Conservation (phyloP, 345 rosid species). For the Gossypium mustelinum region DNA sequence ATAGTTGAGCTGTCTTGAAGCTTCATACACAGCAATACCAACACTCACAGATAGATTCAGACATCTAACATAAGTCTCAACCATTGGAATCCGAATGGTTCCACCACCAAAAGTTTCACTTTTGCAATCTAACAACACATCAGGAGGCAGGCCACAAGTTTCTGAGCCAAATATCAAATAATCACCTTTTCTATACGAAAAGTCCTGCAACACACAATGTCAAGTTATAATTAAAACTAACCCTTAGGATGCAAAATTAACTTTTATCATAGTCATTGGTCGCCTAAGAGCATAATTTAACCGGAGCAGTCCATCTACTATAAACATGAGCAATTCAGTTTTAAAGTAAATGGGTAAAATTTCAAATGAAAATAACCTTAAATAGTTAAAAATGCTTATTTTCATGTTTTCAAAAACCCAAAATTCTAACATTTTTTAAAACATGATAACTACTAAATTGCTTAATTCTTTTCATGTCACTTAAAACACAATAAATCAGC, state of each 20-base stretch:
- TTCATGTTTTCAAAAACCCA: neutral
- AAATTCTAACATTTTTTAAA: neutral
- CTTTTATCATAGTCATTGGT: neutral
- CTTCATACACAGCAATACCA: conserved; percentile 89
- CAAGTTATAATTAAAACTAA: neutral
- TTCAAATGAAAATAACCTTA: no score
- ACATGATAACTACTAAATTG: no score
- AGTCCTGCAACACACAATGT: conserved; percentile 47
- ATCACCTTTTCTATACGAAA: conserved; percentile 71
- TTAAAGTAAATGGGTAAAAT: no score
- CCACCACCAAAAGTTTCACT: conserved; percentile 60
- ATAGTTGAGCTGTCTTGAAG: conserved; percentile 77
- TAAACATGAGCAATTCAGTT: no score
- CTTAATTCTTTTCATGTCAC: neutral
- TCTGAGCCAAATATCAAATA: conserved; percentile 89
- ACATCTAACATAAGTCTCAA: conserved; percentile 88
- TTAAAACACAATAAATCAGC: neutral
- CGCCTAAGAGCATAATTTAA: neutral
- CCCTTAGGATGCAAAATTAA: neutral
- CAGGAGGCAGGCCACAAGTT: conserved; percentile 81
- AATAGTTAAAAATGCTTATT: no score
- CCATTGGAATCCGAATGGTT: conserved; percentile 81
- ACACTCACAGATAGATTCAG: conserved; percentile 89
- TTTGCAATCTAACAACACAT: conserved; percentile 70
- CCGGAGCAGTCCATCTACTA: neutral